phyloP scores from a whole-genome alignment of 2,329 filamentous ascomycete species.

The Fusarium mangiferae region DNA sequence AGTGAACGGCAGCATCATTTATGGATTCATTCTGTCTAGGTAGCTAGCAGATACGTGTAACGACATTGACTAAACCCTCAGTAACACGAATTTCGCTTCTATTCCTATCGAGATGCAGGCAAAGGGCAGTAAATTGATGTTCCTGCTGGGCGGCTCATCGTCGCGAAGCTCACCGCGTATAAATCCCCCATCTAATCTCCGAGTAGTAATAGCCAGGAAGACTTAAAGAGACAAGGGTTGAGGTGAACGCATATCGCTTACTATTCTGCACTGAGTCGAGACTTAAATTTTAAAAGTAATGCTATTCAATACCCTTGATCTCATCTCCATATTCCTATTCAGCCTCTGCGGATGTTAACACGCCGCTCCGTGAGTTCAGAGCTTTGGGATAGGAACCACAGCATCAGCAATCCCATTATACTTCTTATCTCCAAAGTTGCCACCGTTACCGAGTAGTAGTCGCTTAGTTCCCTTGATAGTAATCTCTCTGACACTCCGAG shows the following conservation, averaged over 20 bases:
- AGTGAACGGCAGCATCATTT: not conserved
- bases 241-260: not conserved
- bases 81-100: not conserved
- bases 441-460: not conserved
- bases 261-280: not conserved
- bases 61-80: not conserved
- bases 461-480: not conserved
- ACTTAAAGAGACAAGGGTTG: not conserved
- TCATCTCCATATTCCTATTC: not conserved
- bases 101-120: not conserved
- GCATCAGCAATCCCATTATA: not conserved
- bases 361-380: not conserved
- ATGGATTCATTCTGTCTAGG: not conserved
- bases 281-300: not conserved
- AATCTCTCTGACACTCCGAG: not conserved
- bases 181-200: not conserved
- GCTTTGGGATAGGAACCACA: not conserved
- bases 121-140: rapidly evolving
- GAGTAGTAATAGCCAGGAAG: not conserved
- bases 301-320: not conserved
- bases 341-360: not conserved
- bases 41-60: not conserved
- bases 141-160: not conserved
- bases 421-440: not conserved
- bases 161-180: not conserved